Conservation (phyloP, 2,329 filamentous ascomycete genomes). For the Claviceps capensis region DNA sequence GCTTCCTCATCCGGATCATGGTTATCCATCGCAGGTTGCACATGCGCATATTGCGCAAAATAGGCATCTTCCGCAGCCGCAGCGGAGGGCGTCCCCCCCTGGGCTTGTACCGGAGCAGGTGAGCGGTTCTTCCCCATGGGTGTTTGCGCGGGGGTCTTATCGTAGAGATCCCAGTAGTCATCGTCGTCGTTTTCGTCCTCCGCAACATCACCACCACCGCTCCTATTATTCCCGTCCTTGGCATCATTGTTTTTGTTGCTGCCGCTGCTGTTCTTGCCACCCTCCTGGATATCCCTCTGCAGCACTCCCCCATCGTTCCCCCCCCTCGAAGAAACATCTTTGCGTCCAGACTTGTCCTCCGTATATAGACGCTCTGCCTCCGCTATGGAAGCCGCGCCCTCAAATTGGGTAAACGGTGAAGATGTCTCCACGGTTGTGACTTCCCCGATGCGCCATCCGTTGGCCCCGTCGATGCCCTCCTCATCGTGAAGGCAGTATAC, state of each 20-base stretch:
- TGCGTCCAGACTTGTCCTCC: constrained; percentile 12
- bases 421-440: constrained; percentile 46
- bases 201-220: not conserved
- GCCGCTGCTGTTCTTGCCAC: not conserved
- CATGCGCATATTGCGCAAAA: constrained; percentile 61
- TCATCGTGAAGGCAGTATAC: constrained; percentile 57
- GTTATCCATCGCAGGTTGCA: constrained; percentile 69
- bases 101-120: constrained; percentile 35
- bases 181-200: constrained; percentile 25
- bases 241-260: constrained; percentile 8
- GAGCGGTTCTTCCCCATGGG: constrained; percentile 44
- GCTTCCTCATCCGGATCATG: constrained; percentile 65
- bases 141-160: constrained; percentile 53
- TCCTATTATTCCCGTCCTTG: constrained; percentile 32
- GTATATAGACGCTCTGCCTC: constrained; percentile 48
- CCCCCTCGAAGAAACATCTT: constrained; percentile 8
- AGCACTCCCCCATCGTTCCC: constrained; percentile 6
- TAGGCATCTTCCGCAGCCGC: constrained; percentile 52
- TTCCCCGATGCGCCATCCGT: constrained; percentile 62
- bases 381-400: constrained; percentile 34
- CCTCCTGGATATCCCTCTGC: not conserved
- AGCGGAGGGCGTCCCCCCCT: constrained; percentile 8
- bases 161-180: constrained; percentile 70
- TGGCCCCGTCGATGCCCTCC: constrained; percentile 36
- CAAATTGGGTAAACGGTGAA: constrained; percentile 40